A percentile compares a stretch with the other conserved stretches of the same genome.
Conservation (phyloP, 805 yeast species). For the Sporopachydermia quercuum region DNA sequence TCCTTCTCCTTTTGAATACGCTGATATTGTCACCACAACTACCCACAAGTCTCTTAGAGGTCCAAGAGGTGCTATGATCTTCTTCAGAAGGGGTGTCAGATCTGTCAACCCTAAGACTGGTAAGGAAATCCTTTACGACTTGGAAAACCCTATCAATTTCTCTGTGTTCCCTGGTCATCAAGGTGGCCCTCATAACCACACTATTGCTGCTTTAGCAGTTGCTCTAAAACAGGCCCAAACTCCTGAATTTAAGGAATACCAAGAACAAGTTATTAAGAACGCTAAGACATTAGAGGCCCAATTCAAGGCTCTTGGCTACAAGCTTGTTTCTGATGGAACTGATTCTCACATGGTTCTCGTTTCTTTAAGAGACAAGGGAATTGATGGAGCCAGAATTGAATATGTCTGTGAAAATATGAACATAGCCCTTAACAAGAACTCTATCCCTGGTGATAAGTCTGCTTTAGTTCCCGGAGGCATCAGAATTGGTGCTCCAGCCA, state of each 20-base stretch:
- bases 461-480: conserved; percentile 96
- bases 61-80: conserved; percentile 99
- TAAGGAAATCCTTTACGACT: conserved; percentile 77
- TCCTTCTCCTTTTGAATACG: conserved; percentile 91
- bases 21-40: conserved; percentile 96
- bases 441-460: conserved; percentile 95
- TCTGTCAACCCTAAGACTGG: conserved; percentile 79
- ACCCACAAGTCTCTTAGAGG: conserved; percentile 98
- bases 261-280: conserved; percentile 72
- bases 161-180: conserved; percentile 99
- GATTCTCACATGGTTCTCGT: conserved; percentile 95
- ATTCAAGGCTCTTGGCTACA: conserved; percentile 59
- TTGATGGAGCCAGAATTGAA: conserved; percentile 96
- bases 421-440: conserved; percentile 93
- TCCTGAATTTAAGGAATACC: conserved; percentile 86
- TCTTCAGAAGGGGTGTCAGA: conserved; percentile 93
- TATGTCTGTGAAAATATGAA: conserved; percentile 87
- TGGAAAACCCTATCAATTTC: conserved; percentile 91
- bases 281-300: conserved; percentile 72
- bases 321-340: conserved; percentile 86
- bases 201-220: conserved; percentile 93
- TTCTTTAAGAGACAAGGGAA: conserved; percentile 72
- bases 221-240: conserved; percentile 89
- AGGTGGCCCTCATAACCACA: conserved; percentile 99
- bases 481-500: conserved; percentile 96